A percentile compares a stretch with the other conserved stretches of the same genome.
These are phyloP conservation scores for Raffaelea ambrosiae DNA, from an alignment of 2,329 filamentous ascomycete genomes.

Conservation along the genomic window DNA sequence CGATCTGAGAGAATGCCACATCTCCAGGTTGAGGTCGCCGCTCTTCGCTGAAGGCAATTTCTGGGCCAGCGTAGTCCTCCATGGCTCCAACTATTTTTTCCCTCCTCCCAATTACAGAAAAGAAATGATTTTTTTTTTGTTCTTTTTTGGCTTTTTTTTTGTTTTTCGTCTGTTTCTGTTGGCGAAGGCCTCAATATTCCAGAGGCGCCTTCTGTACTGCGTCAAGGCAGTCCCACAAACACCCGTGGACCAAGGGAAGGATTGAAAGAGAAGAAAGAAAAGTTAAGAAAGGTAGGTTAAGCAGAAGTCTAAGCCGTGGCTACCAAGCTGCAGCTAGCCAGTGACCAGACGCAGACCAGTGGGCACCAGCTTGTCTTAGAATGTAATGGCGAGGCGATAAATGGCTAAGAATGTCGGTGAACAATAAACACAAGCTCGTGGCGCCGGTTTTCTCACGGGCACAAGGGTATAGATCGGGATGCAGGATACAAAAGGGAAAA, in stretches of 20 bases:
- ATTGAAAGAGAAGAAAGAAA: neutral
- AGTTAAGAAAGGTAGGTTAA: neutral
- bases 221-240: too few species aligned
- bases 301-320: neutral
- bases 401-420: neutral
- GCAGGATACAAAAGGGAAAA: neutral
- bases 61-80: constrained; percentile 7
- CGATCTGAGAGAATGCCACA: constrained; percentile 33
- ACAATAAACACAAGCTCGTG: neutral
- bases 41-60: constrained; percentile 28
- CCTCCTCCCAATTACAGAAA: constrained; percentile 16
- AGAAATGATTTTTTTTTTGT: neutral
- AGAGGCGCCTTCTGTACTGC: neutral
- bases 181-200: neutral
- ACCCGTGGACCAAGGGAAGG: neutral
- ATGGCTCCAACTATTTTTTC: constrained; percentile 22
- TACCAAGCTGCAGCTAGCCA: too few species aligned
- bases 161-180: neutral
- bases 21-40: constrained; percentile 29
- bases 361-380: too few species aligned
- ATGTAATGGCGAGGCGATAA: neutral
- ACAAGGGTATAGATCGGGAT: neutral
- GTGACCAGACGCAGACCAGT: too few species aligned
- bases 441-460: neutral
- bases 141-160: neutral